Conservation (phyloP, 2,329 filamentous ascomycete species). For the Monosporascus sp. region DNA sequence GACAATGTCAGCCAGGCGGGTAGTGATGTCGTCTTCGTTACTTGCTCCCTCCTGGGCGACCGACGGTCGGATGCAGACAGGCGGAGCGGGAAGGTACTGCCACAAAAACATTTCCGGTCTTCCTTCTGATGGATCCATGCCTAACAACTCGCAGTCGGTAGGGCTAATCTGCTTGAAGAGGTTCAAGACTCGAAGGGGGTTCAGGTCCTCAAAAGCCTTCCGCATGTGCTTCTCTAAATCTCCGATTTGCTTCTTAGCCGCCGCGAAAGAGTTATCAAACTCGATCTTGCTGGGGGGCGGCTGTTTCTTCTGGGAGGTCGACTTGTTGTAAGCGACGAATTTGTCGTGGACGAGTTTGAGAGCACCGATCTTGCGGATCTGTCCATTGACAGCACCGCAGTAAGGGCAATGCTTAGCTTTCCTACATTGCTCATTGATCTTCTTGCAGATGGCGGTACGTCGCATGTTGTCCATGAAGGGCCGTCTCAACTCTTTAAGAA, state of each 20-base stretch:
- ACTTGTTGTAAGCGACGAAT: slow-evolving; percentile 82
- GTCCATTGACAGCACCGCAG: slow-evolving; percentile 79
- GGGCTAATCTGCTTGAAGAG: slow-evolving; percentile 84
- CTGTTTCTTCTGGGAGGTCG: slow-evolving; percentile 78
- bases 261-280: slow-evolving; percentile 80
- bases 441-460: slow-evolving; percentile 77
- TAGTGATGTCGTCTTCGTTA: slow-evolving; percentile 94
- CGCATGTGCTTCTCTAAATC: slow-evolving; percentile 88
- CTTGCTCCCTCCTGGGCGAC: slow-evolving; percentile 90
- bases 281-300: slow-evolving; percentile 74
- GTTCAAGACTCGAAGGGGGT: slow-evolving; percentile 81
- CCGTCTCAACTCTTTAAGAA: slow-evolving; percentile 72
- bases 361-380: slow-evolving; percentile 87
- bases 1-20: slow-evolving; percentile 94
- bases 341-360: slow-evolving; percentile 94
- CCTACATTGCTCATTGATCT: slow-evolving; percentile 81
- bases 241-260: slow-evolving; percentile 69
- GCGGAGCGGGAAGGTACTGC: slow-evolving; percentile 92
- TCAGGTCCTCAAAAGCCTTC: slow-evolving; percentile 91
- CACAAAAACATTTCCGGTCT: slow-evolving; percentile 96
- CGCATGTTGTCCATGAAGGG: slow-evolving; percentile 83
- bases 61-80: slow-evolving; percentile 88
- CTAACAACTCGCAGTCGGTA: slow-evolving; percentile 84
- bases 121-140: slow-evolving; percentile 79
- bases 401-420: slow-evolving; percentile 79